A percentile compares a stretch with the other conserved stretches of the same genome.
phyloP scores from a whole-genome alignment of 2,329 filamentous ascomycete genomes.

The Neodidymelliopsis sp. region DNA sequence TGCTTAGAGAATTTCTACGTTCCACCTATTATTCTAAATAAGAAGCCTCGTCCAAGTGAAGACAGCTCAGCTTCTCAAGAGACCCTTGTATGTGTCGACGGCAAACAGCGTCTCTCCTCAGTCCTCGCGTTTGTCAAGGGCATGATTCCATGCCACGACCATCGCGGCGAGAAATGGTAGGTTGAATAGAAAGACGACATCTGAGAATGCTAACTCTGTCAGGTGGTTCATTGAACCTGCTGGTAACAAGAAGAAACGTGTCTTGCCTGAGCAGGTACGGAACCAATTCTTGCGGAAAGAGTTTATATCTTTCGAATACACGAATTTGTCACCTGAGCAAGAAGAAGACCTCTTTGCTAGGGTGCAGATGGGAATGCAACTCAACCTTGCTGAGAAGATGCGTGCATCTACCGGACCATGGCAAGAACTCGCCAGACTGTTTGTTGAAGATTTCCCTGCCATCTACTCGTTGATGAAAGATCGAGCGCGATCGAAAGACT shows the following conservation, averaged over 20 bases:
- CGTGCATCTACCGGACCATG: conserved; percentile 55
- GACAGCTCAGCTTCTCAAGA: conserved; percentile 21
- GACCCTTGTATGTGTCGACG: conserved; percentile 54
- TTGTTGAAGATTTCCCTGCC: conserved; percentile 52
- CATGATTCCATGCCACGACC: conserved; percentile 54
- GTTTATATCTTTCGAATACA: conserved; percentile 56
- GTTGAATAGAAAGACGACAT: conserved; percentile 1
- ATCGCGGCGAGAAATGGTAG: conserved; percentile 53
- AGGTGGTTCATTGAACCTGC: conserved; percentile 36
- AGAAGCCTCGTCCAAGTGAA: conserved; percentile 23
- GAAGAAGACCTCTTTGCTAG: conserved; percentile 59
- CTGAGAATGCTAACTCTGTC: conserved; percentile 9
- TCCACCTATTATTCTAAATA: conserved; percentile 59
- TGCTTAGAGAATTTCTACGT: conserved; percentile 52
- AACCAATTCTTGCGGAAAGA: conserved; percentile 50
- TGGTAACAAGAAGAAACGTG: conserved; percentile 26
- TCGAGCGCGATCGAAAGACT: conserved; percentile 40
- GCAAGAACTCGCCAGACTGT: conserved; percentile 54
- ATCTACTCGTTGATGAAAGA: conserved; percentile 46
- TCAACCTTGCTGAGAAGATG: conserved; percentile 57
- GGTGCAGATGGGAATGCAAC: conserved; percentile 56
- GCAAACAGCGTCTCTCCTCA: conserved; percentile 58
- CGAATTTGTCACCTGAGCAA: conserved; percentile 48
- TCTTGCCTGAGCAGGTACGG: conserved; percentile 48
- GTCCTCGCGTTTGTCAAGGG: conserved; percentile 56